phyloP scores from a whole-genome alignment of 202 grass and related monocot genomes.

The Carex sylvatica region DNA sequence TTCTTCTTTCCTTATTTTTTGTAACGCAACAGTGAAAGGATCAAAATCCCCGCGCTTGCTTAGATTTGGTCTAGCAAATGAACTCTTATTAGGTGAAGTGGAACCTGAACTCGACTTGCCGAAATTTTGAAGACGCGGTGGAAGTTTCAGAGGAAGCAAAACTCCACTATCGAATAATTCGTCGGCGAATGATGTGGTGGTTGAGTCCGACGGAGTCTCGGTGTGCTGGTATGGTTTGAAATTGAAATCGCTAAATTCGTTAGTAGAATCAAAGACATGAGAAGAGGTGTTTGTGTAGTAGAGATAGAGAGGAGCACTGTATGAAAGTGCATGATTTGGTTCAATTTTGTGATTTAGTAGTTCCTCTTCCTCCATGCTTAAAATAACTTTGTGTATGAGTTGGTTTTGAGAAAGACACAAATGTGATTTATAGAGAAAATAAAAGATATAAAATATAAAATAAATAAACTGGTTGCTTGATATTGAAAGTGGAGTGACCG shows the following conservation, averaged over 20 bases:
- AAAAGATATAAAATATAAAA: neutral
- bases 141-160: constrained; percentile 63
- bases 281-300: constrained; percentile 34
- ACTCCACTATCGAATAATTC: constrained; percentile 38
- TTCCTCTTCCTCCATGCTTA: constrained; percentile 30
- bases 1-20: constrained; percentile 59
- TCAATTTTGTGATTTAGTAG: constrained; percentile 23
- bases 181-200: constrained; percentile 25
- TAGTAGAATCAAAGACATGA: neutral
- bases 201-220: neutral
- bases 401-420: neutral
- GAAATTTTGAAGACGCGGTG: constrained; percentile 49
- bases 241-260: constrained; percentile 29
- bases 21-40: constrained; percentile 62
- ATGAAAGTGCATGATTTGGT: constrained; percentile 35
- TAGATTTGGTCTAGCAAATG: constrained; percentile 4
- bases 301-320: constrained; percentile 57
- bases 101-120: constrained; percentile 34
- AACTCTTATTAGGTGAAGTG: constrained; percentile 44
- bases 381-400: neutral
- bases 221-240: constrained; percentile 7
- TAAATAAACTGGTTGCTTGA: neutral
- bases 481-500: constrained; percentile 19
- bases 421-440: constrained; percentile 14
- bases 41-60: constrained; percentile 43